Evolutionary conservation across 257 asterid species (phyloP).

Genomic region (Solanum tacnaense): DNA sequence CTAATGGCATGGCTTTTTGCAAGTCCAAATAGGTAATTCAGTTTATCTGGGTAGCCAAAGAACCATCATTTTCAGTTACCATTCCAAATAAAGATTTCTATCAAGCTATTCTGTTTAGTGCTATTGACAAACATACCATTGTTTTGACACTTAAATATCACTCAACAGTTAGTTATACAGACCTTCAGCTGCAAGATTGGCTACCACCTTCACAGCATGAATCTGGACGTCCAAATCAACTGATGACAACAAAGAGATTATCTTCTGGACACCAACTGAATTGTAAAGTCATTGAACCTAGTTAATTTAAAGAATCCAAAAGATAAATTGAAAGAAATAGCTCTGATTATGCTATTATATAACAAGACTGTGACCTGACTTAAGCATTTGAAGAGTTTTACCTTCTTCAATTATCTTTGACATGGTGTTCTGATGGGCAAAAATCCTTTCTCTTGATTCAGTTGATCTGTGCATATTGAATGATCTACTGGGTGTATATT

Average conservation of each 20-base stretch:
- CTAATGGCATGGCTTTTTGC: not conserved
- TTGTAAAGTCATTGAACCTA: conserved; percentile 7
- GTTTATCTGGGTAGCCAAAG: not conserved
- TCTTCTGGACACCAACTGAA: conserved; percentile 89
- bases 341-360: not conserved
- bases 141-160: not conserved
- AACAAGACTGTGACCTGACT: not conserved
- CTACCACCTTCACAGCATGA: conserved; percentile 94
- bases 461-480: conserved; percentile 28
- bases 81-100: not conserved
- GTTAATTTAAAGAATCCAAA: not conserved
- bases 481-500: conserved; percentile 30
- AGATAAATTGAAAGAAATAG: not conserved
- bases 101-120: not conserved
- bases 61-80: not conserved
- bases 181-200: conserved; percentile 99
- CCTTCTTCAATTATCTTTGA: conserved; percentile 93
- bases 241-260: conserved; percentile 58
- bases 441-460: conserved; percentile 48
- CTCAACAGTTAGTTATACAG: not conserved
- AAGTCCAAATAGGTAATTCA: not conserved
- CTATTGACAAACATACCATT: not conserved
- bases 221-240: conserved; percentile 77
- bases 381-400: conserved; percentile 16
- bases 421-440: conserved; percentile 64